Evolutionary conservation across 371 early-diverging fungal species (phyloP).

Genomic region (Chytridium lagenaria): DNA sequence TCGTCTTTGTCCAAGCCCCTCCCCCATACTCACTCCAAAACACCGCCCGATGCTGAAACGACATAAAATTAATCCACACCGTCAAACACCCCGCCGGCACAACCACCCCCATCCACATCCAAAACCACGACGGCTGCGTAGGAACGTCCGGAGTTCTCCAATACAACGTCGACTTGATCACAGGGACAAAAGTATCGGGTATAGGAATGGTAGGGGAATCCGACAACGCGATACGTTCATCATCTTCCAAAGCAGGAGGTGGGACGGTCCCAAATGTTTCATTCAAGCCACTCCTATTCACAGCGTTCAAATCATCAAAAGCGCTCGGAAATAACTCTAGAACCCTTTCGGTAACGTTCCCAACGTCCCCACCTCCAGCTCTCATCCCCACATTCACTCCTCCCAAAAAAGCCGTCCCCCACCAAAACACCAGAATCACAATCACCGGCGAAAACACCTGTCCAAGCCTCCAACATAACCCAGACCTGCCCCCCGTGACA

Average conservation of each 20-base stretch:
- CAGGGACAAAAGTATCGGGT: neutral
- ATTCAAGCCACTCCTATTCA: neutral
- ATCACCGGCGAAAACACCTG: neutral
- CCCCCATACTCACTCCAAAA: slow-evolving; percentile 1
- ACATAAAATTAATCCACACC: slow-evolving; percentile 15
- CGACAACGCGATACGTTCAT: neutral
- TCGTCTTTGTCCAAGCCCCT: neutral
- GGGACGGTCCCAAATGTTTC: neutral
- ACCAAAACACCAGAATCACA: slow-evolving; percentile 4
- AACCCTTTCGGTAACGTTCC: neutral
- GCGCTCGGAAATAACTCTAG: neutral
- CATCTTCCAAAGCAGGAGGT: neutral
- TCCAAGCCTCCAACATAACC: neutral
- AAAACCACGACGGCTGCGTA: neutral
- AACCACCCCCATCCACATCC: neutral
- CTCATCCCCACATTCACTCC: neutral
- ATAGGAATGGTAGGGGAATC: neutral
- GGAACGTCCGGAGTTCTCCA: neutral
- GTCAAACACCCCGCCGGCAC: neutral
- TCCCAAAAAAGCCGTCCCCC: neutral
- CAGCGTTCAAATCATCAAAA: neutral
- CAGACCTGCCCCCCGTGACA: neutral
- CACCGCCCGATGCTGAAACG: slow-evolving; percentile 2
- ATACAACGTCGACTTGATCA: neutral
- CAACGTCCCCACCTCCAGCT: neutral